Percentiles rank a stretch among this genome's conserved stretches.
These are phyloP conservation scores for Pseudogymnoascus sp. DNA, from an alignment of 2,329 filamentous ascomycete species.

Conservation along the genomic window DNA sequence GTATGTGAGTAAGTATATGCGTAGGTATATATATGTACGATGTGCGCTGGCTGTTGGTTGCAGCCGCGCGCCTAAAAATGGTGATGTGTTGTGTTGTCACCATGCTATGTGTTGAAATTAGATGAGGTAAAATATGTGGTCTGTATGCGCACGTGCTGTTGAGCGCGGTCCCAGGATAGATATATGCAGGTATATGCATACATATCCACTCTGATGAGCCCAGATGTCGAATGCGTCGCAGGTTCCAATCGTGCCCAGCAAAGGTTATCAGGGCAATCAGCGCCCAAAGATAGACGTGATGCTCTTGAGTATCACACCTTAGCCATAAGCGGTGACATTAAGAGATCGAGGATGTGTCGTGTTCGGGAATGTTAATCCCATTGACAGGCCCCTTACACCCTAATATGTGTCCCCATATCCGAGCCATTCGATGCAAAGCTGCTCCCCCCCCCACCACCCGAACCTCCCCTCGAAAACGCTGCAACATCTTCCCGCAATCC, in stretches of 20 bases:
- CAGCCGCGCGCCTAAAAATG: background rate
- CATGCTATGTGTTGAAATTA: background rate
- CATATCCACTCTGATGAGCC: background rate
- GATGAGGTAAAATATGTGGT: background rate
- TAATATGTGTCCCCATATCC: background rate
- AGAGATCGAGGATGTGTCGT: background rate
- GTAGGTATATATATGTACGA: background rate
- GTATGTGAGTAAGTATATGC: background rate
- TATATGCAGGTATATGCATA: background rate
- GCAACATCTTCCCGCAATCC: slow-evolving; percentile 1
- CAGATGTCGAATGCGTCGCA: background rate
- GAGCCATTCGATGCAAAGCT: background rate
- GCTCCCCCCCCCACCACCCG: background rate
- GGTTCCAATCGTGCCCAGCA: background rate
- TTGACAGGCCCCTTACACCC: background rate
- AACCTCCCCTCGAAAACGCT: background rate
- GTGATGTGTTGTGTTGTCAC: background rate
- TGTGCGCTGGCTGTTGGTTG: background rate
- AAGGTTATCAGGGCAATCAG: background rate
- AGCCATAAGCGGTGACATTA: too few relatives aligned
- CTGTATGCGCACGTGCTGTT: background rate
- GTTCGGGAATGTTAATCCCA: background rate
- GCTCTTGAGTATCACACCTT: background rate
- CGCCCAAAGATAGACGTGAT: background rate
- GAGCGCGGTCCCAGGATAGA: background rate